Evolutionary conservation across 2,329 filamentous ascomycete species (phyloP).

Genomic region (Sclerotinia nivalis): DNA sequence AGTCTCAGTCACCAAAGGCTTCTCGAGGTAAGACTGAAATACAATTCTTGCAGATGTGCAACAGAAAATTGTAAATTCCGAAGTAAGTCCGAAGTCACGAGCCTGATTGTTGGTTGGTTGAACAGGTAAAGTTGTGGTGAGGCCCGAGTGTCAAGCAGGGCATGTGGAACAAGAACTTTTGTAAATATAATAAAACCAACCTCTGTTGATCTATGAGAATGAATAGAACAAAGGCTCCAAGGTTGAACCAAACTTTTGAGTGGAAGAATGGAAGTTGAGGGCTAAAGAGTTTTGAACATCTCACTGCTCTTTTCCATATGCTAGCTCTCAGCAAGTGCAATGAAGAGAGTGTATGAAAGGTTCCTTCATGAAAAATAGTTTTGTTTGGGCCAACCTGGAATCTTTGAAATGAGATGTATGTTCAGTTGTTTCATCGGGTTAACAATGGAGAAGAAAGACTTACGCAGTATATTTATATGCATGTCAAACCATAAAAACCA

Average conservation of each 20-base stretch:
- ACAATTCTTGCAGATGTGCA: not conserved
- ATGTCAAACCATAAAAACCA: not conserved
- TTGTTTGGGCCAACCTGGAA: too few relatives aligned
- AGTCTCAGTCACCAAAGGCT: not conserved
- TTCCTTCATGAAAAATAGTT: not conserved
- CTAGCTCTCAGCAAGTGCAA: not conserved
- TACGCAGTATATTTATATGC: not conserved
- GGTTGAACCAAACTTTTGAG: not conserved
- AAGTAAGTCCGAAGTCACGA: conserved; percentile 2
- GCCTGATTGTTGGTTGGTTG: not conserved
- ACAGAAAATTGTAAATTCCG: not conserved
- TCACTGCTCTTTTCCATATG: too few relatives aligned
- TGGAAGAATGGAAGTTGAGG: not conserved
- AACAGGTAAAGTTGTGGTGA: too few relatives aligned
- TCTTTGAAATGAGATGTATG: not conserved
- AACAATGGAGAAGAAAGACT: not conserved
- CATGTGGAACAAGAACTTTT: not conserved
- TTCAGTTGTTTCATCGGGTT: not conserved
- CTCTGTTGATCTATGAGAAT: not conserved
- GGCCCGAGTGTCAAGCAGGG: not conserved
- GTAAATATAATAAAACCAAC: not conserved
- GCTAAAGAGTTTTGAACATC: not conserved
- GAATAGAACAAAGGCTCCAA: not conserved
- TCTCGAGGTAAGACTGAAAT: not conserved
- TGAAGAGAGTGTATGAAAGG: not conserved